Conservation (phyloP, 257 asterid species). For the Rubia yunnanensis region DNA sequence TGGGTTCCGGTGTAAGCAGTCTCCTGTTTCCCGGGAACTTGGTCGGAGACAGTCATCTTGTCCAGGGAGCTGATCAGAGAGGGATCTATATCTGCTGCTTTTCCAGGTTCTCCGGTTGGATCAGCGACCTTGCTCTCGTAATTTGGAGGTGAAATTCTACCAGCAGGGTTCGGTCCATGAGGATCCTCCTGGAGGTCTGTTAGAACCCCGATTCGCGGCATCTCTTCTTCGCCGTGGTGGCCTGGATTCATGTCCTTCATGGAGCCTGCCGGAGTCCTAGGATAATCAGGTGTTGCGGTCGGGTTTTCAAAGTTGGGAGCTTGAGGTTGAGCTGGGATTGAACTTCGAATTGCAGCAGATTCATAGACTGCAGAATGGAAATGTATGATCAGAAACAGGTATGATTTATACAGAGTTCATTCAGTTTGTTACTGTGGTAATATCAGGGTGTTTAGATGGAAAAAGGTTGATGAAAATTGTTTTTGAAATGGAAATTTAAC, state of each 20-base stretch:
- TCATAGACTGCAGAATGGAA: constrained; percentile 19
- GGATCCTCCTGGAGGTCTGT: constrained; percentile 36
- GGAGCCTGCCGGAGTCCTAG: not conserved
- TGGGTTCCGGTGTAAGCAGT: constrained; percentile 33
- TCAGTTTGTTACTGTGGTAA: too few relatives aligned
- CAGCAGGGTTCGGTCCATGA: constrained; percentile 18
- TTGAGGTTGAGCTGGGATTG: constrained; percentile 22
- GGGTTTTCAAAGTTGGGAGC: not conserved
- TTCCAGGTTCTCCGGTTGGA: constrained; percentile 49
- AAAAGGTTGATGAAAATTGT: too few relatives aligned
- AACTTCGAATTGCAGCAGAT: constrained; percentile 26
- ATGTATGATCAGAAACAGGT: not conserved
- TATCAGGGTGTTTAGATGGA: too few relatives aligned
- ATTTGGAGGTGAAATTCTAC: constrained; percentile 19
- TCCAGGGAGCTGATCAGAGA: constrained; percentile 28
- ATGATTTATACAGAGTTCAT: not conserved
- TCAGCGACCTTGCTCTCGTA: constrained; percentile 47
- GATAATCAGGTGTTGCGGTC: not conserved
- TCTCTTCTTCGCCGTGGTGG: not conserved
- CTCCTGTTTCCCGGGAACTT: constrained; percentile 4
- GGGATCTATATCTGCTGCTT: constrained; percentile 37
- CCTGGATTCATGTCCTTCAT: not conserved
- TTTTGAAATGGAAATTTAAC: too few relatives aligned
- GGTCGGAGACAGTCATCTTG: constrained; percentile 21
- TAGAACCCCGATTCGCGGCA: not conserved